These are phyloP conservation scores for Kockiozyma suomiensis DNA, from an alignment of 805 yeast species.

Conservation along the genomic window DNA sequence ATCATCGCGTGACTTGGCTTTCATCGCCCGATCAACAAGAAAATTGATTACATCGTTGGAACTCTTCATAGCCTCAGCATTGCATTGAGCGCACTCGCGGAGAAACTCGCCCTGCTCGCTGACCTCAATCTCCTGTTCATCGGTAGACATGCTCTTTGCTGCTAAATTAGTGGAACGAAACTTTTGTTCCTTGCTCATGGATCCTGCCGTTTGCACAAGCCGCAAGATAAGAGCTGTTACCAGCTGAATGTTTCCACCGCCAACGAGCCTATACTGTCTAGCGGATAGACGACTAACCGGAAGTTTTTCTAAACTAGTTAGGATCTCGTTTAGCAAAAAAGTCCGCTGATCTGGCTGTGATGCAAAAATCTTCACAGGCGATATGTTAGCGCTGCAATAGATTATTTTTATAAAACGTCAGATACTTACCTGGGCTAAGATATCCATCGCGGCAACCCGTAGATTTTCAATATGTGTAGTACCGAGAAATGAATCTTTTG, in stretches of 20 bases:
- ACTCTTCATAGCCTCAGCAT: slow-evolving; percentile 26
- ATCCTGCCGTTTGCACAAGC: slow-evolving; percentile 49
- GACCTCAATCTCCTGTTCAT: slow-evolving; percentile 18
- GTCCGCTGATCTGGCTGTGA: slow-evolving; percentile 52
- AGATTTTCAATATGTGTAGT: slow-evolving; percentile 40
- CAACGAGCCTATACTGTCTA: slow-evolving; percentile 48
- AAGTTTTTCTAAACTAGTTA: slow-evolving; percentile 54
- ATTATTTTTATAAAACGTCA: neutral
- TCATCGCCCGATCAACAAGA: slow-evolving; percentile 34
- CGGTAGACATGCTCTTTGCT: slow-evolving; percentile 1
- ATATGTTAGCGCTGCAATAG: no score
- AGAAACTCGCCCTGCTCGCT: slow-evolving; percentile 14
- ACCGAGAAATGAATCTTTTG: slow-evolving; percentile 37
- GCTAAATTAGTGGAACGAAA: neutral
- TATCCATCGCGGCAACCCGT: slow-evolving; percentile 36
- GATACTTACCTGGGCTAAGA: slow-evolving; percentile 28
- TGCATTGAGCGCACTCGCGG: slow-evolving; percentile 18
- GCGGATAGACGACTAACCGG: slow-evolving; percentile 51
- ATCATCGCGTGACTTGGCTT: slow-evolving; percentile 32
- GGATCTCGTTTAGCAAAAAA: slow-evolving; percentile 63
- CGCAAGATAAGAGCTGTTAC: slow-evolving; percentile 52
- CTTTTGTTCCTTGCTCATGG: slow-evolving; percentile 5
- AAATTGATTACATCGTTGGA: slow-evolving; percentile 34
- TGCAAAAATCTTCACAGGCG: slow-evolving; percentile 35
- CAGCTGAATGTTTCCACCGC: slow-evolving; percentile 55